Percentiles rank a stretch among this genome's conserved stretches.
phyloP scores from a whole-genome alignment of 495 filamentous ascomycete species.

The Cercophora newfieldiana region DNA sequence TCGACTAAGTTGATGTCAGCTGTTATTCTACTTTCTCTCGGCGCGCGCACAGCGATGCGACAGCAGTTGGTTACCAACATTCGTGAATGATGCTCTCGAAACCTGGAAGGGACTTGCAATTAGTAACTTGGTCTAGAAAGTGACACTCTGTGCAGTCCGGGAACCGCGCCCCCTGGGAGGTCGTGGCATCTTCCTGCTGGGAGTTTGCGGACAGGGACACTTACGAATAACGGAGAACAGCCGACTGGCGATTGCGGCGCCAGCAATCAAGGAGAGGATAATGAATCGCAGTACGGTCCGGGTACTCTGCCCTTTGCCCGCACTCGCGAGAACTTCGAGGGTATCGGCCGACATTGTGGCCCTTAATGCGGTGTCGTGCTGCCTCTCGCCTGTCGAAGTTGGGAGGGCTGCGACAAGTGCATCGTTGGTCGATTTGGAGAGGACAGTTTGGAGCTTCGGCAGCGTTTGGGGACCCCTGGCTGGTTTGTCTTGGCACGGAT shows the following conservation, averaged over 20 bases:
- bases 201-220: constrained; percentile 34
- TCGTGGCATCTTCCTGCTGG: not conserved
- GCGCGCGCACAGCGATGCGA: not conserved
- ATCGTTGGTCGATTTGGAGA: constrained; percentile 32
- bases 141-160: not conserved
- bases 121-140: constrained; percentile 27
- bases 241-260: constrained; percentile 87
- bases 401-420: constrained; percentile 28
- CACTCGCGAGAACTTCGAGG: constrained; percentile 42
- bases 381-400: constrained; percentile 33
- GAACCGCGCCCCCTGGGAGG: not conserved
- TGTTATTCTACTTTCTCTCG: constrained; percentile 4
- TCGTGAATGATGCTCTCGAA: constrained; percentile 99
- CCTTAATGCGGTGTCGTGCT: constrained; percentile 30
- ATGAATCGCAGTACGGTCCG: constrained; percentile 85
- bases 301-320: constrained; percentile 62
- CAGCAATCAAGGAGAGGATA: constrained; percentile 91
- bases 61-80: constrained; percentile 63
- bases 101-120: constrained; percentile 53
- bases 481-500: constrained; percentile 29
- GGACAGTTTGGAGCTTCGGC: constrained; percentile 48
- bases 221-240: constrained; percentile 97
- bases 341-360: constrained; percentile 43
- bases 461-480: constrained; percentile 22
- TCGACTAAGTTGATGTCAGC: constrained; percentile 67